Conservation (phyloP, 1,284 basidiomycete genomes). For the Exobasidium rhododendri region DNA sequence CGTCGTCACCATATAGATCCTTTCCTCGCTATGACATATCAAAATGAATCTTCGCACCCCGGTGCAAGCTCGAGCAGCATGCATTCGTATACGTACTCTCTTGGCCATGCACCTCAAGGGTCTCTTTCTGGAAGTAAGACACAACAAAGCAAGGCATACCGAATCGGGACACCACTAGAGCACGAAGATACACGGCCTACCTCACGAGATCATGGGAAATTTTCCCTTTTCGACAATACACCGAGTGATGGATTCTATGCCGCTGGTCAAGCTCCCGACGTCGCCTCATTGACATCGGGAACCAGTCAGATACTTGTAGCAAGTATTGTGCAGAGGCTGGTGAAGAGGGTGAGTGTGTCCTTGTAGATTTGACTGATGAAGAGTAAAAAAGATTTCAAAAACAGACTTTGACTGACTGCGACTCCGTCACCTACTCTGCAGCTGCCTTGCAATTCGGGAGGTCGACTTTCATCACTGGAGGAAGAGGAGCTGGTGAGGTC, state of each 20-base stretch:
- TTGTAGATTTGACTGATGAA: no score
- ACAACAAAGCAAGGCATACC: neutral
- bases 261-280: neutral
- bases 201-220: no score
- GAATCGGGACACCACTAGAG: neutral
- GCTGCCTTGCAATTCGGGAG: conserved; percentile 45
- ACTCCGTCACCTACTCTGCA: neutral
- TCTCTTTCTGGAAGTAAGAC: neutral
- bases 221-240: no score
- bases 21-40: conserved; percentile 3
- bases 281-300: neutral
- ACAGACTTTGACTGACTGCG: neutral
- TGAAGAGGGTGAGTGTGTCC: conserved; percentile 31
- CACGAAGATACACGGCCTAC: no score
- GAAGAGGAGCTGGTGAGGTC: conserved; percentile 40
- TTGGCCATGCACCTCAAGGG: neutral
- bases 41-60: neutral
- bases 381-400: neutral
- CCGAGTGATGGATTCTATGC: neutral
- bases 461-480: conserved; percentile 34
- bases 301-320: conserved; percentile 35
- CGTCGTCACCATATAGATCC: no score
- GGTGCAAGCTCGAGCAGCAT: conserved; percentile 3
- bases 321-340: conserved; percentile 44
- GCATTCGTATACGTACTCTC: conserved; percentile 12